Evolutionary conservation across 148 eudicot genomes (phyloP), one percentile per base, ranked within the genome.

Genomic region (Vaccinium corymbosum): DNA sequence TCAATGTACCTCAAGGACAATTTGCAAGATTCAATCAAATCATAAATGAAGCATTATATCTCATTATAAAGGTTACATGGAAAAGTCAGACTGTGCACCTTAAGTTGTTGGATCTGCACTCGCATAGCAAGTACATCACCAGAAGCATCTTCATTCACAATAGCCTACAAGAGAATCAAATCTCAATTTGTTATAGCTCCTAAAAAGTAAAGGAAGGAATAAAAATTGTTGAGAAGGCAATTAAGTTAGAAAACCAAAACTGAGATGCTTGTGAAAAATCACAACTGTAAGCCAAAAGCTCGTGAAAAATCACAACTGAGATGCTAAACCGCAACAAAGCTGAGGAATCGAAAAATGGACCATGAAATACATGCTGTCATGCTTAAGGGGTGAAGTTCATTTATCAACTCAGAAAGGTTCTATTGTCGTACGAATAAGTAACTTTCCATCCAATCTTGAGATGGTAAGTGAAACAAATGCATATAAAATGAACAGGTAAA

Each of bases 91-190:
- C 19, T 29, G 6, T 80, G 62, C 32, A 97, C 99, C 99, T 97
- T 97, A 38, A 97, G 93, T 78, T 95, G 93, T 89, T 97, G 98
- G 88, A 93, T 97, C 87, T 97, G 98, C 88, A 94, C 81, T 86
- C 97, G 89, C 97, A 97, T 92, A 74, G 98, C 98, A 87, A 97
- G 90, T 70, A 97, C 98, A 86, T 97, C 99, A 75, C 99, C 99
- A 76, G 99, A 97, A 87, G 99, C 98, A 90, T 97, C 99, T 91
- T 97, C 99, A 84, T 97, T 97, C 76, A 97, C 91, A 84, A 94
- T 92, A 85, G 99, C 99, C 99, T 97, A 87, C 78, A 53, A 17
- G 83, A 62, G 16, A 81, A 29, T 35, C 6, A 72, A 76, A 16
- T 50, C 38, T 76, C 10, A 1, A 72, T 80, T 57, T 73, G 50